Base-by-base conservation (phyloP, 2,329 filamentous ascomycete genomes). In the Fusarium decemcellulare region DNA sequence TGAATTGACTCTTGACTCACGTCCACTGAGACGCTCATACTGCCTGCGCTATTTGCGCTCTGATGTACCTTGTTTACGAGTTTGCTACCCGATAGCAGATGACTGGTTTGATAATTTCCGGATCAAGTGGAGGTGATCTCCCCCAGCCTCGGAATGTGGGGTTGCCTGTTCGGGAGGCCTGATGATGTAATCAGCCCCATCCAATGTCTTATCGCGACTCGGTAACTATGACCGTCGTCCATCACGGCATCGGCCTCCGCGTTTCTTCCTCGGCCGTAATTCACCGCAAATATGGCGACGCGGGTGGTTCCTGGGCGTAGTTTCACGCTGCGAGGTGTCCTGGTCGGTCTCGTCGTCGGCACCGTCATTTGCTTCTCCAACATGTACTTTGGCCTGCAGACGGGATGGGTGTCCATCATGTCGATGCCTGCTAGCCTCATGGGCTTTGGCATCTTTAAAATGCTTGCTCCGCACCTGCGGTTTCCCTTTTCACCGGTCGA, bases 331-430 rank as follows among this genome's bases (percentile, higher is more conserved):
- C 91, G 96, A 59, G 94, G 94, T 53, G 86, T 98, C 40, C 77
- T 90, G 6, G 93, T 93, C 30, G 96, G 96, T 15, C 85, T 97
- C 7, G 83, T 88, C 5, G 96, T 99, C 68, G 96, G 96, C 42
- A 89, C 96, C 6, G 85, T 98, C 59, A 97, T 98, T 76, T 96
- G 93, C 77, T 97, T 97, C 79, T 97, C 93, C 55, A 99, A 99
- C 78, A 98, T 97, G 85, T 99, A 98, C 80, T 99, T 99, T 78
- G 96, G 96, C n/a, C 85, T 99, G 34, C 96, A 98, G 82, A 97
- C 93, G 30, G 84, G 85, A 67, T 87, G 85, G 85, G 84, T 89
- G 44, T 89, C 91, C 75, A 93, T 93, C 72, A 98, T 99, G 96
- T 93, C 94, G 15, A 98, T 99, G 94, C 96, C 96, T 0, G 93